These are phyloP conservation scores for Coriolopsis trogii DNA, from an alignment of 1,284 basidiomycete genomes.

Conservation along the genomic window DNA sequence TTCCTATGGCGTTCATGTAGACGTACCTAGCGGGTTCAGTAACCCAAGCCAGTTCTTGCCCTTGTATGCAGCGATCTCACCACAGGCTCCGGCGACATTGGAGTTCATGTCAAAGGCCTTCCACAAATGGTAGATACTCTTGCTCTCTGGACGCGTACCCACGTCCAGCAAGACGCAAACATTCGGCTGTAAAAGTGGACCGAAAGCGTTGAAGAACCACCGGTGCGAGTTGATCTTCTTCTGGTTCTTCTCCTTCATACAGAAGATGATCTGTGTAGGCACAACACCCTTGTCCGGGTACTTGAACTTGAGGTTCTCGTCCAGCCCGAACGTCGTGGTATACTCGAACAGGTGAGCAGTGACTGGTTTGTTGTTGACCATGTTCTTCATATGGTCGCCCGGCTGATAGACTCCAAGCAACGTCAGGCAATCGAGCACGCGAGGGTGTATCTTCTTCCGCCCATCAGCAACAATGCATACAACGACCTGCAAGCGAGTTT, in stretches of 20 bases:
- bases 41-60: constrained; percentile 84
- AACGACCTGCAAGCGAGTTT: constrained; percentile 65
- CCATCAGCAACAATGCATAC: constrained; percentile 97
- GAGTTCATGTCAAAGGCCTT: constrained; percentile 94
- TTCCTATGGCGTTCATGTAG: neutral
- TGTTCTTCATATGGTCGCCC: constrained; percentile 87
- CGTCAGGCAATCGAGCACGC: constrained; percentile 91
- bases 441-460: constrained; percentile 88
- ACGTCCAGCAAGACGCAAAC: constrained; percentile 92
- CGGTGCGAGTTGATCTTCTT: constrained; percentile 97
- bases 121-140: constrained; percentile 92
- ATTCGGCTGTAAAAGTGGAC: constrained; percentile 78
- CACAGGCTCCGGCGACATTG: constrained; percentile 93
- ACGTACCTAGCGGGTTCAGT: constrained; percentile 81
- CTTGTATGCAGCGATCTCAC: constrained; percentile 93
- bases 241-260: constrained; percentile 93
- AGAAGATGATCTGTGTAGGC: constrained; percentile 90
- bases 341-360: constrained; percentile 96
- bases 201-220: constrained; percentile 96
- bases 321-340: constrained; percentile 89
- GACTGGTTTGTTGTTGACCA: constrained; percentile 85
- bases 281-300: constrained; percentile 96
- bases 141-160: constrained; percentile 85
- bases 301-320: constrained; percentile 88
- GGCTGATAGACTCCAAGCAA: constrained; percentile 80